These are phyloP conservation scores for Aureococcus anophagefferens DNA, from an alignment of 108 stramenopile genomes.

Conservation along the genomic window DNA sequence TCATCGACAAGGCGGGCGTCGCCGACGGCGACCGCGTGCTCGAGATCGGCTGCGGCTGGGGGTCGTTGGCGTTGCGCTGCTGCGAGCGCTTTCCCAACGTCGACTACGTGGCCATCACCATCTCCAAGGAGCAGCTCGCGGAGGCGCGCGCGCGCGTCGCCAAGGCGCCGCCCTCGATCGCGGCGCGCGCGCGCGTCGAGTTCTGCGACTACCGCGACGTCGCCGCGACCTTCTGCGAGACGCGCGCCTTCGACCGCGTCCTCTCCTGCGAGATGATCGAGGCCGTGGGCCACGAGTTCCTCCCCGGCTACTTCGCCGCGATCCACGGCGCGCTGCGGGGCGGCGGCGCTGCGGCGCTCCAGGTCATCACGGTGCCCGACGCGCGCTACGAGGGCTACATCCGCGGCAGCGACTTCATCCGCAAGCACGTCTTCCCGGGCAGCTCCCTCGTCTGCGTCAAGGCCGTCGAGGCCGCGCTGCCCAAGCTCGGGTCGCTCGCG, in stretches of 20 bases:
- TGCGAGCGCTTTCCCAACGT: conserved; percentile 74
- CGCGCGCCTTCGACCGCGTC: conserved; percentile 81
- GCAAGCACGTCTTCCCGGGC: conserved; percentile 92
- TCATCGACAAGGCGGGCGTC: conserved; percentile 44
- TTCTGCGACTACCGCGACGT: conserved; percentile 82
- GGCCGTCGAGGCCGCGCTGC: conserved; percentile 70
- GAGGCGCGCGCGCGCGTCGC: conserved; percentile 70
- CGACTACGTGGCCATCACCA: conserved; percentile 80
- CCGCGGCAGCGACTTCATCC: conserved; percentile 82
- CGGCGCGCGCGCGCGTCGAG: conserved; percentile 71
- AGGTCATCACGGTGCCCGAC: conserved; percentile 93
- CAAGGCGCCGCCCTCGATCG: conserved; percentile 51
- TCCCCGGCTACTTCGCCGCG: conserved; percentile 69
- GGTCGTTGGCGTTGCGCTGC: conserved; percentile 76
- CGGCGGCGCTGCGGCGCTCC: conserved; percentile 81
- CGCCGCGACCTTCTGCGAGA: conserved; percentile 36
- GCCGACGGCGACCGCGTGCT: conserved; percentile 33
- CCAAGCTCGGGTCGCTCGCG: neutral
- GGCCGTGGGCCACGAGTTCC: conserved; percentile 86
- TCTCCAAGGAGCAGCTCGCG: conserved; percentile 82
- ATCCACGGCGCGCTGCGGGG: conserved; percentile 72
- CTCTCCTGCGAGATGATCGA: conserved; percentile 96
- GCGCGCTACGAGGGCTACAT: conserved; percentile 76
- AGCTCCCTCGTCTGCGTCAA: conserved; percentile 74
- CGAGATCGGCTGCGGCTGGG: conserved; percentile 95